Evolutionary conservation across 164 flowering plant species (phyloP), one percentile per base, ranked within the genome.

Genomic region (Chimonanthus salicifolius): DNA sequence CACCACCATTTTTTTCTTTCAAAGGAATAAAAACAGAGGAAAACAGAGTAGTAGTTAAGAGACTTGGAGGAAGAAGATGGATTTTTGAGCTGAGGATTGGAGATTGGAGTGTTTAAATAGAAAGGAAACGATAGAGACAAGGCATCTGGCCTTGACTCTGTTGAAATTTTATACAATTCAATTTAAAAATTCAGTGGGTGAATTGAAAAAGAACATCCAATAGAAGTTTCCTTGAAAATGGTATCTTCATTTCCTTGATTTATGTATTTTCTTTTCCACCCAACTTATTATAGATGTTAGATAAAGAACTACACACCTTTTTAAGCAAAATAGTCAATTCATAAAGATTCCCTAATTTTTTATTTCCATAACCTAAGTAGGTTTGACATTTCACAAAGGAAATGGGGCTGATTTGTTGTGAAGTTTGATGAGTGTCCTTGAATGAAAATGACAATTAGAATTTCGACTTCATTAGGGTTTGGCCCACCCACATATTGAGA

Each of bases 1-100:
- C 21, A 90, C 92, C 68, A 89, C 98, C 98, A 93, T 93, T 79
- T 72, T 74, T 78, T 47, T 21, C 3, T 54, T 43, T 46, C 4
- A 13, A 63, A 15, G 60, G 60, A 7, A 6, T 5, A 7, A 10
- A 54, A 15, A 54, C 60, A 13, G 13, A 54, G 44, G 49, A 67
- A 10, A 58, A 9, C 9, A 21, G 21, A 11, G 70, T 20, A 20
- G 21, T 20, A 20, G 21, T 20, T 20, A 20, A 20, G 58, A 69
- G 7, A 16, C 45, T 54, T 72, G 67, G 45, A 50, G 49, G 49
- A 47, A 20, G 67, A 49, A 11, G 68, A 45, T 11, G 11, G 60
- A 54, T 10, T 54, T 54, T 54, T 13, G 11, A 54, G 60, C 9
- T 66, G 54, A 54, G 20, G n/a, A 20, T 47, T 47, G 51, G 21